phyloP scores from a whole-genome alignment of 1,139 yeast genomes.

The Candida neerlandica region DNA sequence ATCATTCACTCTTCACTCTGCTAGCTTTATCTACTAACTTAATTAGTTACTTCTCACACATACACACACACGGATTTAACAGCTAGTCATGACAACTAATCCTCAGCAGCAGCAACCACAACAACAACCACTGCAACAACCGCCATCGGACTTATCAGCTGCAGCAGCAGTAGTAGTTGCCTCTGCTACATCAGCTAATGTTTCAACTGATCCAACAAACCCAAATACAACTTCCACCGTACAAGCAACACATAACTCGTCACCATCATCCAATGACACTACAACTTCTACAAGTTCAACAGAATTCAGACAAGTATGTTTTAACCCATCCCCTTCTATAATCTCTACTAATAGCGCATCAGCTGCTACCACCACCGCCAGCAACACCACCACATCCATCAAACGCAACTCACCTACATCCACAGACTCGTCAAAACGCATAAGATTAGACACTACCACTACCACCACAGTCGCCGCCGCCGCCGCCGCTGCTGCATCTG shows the following conservation, averaged over 20 bases:
- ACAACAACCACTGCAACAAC: conserved; percentile 9
- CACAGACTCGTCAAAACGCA: conserved; percentile 17
- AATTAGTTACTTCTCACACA: not conserved
- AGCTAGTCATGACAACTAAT: conserved; percentile 1
- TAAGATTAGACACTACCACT: conserved; percentile 16
- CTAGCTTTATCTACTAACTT: not conserved
- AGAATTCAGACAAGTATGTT: conserved; percentile 39
- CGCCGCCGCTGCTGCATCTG: conserved; percentile 4
- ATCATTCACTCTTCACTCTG: not conserved
- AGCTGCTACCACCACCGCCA: conserved; percentile 13
- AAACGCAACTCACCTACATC: conserved; percentile 18
- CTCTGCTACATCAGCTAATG: not conserved
- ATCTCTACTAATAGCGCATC: conserved; percentile 8
- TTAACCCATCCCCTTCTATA: conserved; percentile 22
- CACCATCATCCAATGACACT: conserved; percentile 16
- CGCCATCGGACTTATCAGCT: conserved; percentile 2
- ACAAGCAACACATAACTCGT: conserved; percentile 3
- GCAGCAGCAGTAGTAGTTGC: conserved; percentile 2
- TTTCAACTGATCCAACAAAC: conserved; percentile 3
- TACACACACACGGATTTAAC: not conserved
- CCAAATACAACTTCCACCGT: conserved; percentile 1
- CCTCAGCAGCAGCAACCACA: conserved; percentile 3
- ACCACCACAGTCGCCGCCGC: conserved; percentile 11
- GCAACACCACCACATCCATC: conserved; percentile 14
- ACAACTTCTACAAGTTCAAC: not conserved